A percentile compares a stretch with the other conserved stretches of the same genome.
Evolutionary conservation across 2,329 filamentous ascomycete species (phyloP).

Genomic region (Madurella fahalii): DNA sequence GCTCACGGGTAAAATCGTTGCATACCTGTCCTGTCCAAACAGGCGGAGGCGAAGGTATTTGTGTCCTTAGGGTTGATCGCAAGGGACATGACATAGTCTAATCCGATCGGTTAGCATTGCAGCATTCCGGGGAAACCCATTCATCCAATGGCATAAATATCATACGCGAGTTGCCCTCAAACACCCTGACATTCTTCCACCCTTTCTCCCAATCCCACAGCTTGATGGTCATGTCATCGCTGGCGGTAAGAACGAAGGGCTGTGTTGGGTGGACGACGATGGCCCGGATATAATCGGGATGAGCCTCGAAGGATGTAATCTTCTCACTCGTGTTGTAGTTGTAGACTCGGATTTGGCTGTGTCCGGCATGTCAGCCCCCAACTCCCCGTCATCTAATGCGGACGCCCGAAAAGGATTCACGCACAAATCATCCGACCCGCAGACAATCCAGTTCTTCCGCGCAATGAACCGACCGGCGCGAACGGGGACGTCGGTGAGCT

Average conservation of each 20-base stretch:
- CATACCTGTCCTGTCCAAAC: conserved; percentile 75
- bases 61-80: conserved; percentile 98
- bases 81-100: conserved; percentile 51
- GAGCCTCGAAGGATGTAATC: conserved; percentile 93
- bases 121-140: conserved; percentile 49
- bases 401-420: conserved; percentile 4
- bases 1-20: too few species aligned
- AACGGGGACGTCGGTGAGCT: conserved; percentile 96
- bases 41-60: conserved; percentile 87
- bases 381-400: neutral
- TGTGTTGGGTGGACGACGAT: conserved; percentile 94
- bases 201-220: conserved; percentile 98
- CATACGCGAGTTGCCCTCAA: conserved; percentile 79
- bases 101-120: conserved; percentile 9
- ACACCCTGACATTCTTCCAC: conserved; percentile 97
- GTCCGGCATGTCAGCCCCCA: conserved; percentile 57
- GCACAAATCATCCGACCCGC: conserved; percentile 86
- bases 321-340: conserved; percentile 99
- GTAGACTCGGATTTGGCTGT: conserved; percentile 70
- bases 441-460: conserved; percentile 98
- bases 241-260: conserved; percentile 92
- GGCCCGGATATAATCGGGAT: conserved; percentile 96
- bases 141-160: too few species aligned
- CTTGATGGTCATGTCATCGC: conserved; percentile 98
- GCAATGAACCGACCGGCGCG: conserved; percentile 94